Percentiles rank a stretch among this genome's conserved stretches.
Conservation (phyloP, 495 filamentous ascomycete species). For the Podospora anserina region DNA sequence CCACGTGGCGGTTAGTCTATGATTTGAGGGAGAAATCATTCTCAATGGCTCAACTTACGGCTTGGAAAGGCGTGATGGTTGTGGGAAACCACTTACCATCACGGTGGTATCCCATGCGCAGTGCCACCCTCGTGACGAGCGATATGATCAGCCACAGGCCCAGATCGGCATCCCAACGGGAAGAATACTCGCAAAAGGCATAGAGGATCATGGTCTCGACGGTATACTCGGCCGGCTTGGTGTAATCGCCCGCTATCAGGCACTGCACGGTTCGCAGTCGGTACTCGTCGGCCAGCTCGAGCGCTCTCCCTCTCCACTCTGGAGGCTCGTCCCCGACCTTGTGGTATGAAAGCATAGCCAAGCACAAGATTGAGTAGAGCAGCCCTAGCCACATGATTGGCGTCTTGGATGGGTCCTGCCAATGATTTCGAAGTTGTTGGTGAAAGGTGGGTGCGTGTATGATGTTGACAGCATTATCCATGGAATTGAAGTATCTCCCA, state of each 20-base stretch:
- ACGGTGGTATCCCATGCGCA: constrained; percentile 94
- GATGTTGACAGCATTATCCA: constrained; percentile 60
- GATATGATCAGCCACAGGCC: constrained; percentile 78
- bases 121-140: constrained; percentile 78
- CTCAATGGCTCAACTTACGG: constrained; percentile 36
- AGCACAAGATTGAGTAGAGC: constrained; percentile 80
- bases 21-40: neutral
- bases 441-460: constrained; percentile 86
- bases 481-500: constrained; percentile 65
- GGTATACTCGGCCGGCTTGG: constrained; percentile 76
- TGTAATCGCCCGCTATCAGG: constrained; percentile 82
- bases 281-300: constrained; percentile 77
- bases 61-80: constrained; percentile 77
- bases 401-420: constrained; percentile 77
- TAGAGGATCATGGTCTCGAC: constrained; percentile 90
- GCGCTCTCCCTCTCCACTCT: constrained; percentile 68
- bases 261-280: constrained; percentile 82
- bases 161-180: constrained; percentile 75
- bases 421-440: constrained; percentile 80
- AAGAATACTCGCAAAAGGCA: constrained; percentile 73
- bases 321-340: constrained; percentile 87
- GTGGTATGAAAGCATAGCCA: constrained; percentile 89
- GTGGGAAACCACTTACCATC: constrained; percentile 81
- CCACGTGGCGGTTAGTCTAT: constrained; percentile 3
- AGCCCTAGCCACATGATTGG: constrained; percentile 86